phyloP scores from a whole-genome alignment of 768 basidiomycete genomes.

The Podaxis sp. region DNA sequence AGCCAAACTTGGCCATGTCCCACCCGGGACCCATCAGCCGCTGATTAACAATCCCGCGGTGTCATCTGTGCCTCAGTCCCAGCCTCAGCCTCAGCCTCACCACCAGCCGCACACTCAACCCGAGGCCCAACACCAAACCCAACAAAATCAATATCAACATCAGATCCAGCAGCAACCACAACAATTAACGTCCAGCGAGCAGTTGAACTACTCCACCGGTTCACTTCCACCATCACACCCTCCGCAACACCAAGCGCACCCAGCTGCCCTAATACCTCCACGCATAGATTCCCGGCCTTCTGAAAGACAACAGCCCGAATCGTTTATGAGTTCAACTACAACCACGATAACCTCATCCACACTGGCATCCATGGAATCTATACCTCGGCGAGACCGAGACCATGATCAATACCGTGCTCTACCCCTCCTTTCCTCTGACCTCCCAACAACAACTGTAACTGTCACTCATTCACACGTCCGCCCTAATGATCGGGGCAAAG shows the following conservation, averaged over 20 bases:
- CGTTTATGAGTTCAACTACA: slow-evolving; percentile 3
- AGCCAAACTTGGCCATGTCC: not conserved
- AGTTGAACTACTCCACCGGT: not conserved
- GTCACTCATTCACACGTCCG: slow-evolving; percentile 84
- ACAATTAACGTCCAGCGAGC: not conserved
- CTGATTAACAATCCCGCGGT: slow-evolving; percentile 3
- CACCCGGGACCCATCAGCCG: slow-evolving; percentile 5
- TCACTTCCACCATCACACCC: not conserved
- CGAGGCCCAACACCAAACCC: not conserved
- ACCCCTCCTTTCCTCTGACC: slow-evolving; percentile 66
- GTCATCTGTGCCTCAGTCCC: not conserved
- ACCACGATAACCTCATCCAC: not conserved
- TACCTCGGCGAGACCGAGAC: slow-evolving; percentile 16
- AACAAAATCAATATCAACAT: slow-evolving; percentile 15
- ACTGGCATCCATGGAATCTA: not conserved
- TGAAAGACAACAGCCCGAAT: slow-evolving; percentile 16
- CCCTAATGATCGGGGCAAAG: slow-evolving; percentile 88
- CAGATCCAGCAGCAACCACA: not conserved
- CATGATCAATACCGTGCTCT: slow-evolving; percentile 47
- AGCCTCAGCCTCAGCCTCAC: not conserved
- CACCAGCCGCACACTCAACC: not conserved
- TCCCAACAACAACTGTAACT: slow-evolving; percentile 64
- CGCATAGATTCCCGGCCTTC: slow-evolving; percentile 5
- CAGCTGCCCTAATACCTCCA: not conserved
- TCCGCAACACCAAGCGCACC: not conserved